Conservation (phyloP, 768 basidiomycete species). For the Leccinum boreale region DNA sequence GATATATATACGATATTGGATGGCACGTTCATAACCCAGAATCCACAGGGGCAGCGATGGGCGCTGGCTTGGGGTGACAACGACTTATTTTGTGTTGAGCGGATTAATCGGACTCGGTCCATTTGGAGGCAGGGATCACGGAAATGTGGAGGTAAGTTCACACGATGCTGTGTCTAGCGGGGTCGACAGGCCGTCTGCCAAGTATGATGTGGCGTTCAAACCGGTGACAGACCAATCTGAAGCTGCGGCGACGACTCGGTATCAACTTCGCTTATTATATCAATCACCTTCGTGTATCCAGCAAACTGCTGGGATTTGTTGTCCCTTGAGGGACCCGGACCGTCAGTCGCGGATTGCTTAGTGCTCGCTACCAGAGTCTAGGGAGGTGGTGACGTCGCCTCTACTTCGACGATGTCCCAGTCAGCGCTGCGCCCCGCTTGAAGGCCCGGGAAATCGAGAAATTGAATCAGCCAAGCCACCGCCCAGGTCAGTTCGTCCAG, state of each 20-base stretch:
- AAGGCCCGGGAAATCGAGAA: neutral
- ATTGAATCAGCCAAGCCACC: neutral
- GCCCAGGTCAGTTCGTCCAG: neutral
- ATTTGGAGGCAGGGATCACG: no score
- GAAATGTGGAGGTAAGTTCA: neutral
- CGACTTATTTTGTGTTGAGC: no score
- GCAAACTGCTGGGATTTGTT: neutral
- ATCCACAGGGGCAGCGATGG: neutral
- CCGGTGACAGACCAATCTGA: neutral
- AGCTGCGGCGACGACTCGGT: neutral
- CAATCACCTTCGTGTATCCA: neutral
- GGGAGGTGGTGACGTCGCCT: neutral
- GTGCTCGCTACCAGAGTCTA: neutral
- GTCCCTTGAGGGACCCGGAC: no score
- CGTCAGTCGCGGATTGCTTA: no score
- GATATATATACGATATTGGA: neutral
- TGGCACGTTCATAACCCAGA: neutral
- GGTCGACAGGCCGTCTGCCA: neutral
- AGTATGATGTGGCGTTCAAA: neutral
- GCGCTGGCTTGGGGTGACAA: neutral
- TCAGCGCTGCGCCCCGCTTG: neutral
- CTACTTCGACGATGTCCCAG: neutral
- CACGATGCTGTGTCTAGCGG: neutral
- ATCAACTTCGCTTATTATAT: neutral
- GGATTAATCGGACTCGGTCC: no score